Conservation (phyloP, 352 stramenopile species). For the Globisporangium cederbergense region DNA sequence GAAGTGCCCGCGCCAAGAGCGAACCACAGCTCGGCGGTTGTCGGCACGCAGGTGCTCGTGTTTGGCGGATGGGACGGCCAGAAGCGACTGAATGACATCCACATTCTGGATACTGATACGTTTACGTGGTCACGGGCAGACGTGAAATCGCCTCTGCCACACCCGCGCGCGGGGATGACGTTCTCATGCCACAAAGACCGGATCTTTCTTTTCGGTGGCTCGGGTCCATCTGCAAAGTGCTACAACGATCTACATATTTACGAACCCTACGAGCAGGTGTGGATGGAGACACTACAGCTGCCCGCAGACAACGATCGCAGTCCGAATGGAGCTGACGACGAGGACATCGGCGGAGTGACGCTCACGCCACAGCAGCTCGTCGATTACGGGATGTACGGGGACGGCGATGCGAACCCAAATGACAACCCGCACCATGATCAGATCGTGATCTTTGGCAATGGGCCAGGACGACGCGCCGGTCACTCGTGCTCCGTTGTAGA, state of each 20-base stretch:
- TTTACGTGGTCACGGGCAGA: slow-evolving; percentile 86
- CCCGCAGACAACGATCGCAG: slow-evolving; percentile 12
- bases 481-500: slow-evolving; percentile 94
- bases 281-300: slow-evolving; percentile 20
- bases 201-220: slow-evolving; percentile 95
- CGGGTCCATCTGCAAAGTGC: slow-evolving; percentile 90
- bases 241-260: slow-evolving; percentile 93
- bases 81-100: slow-evolving; percentile 94
- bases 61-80: slow-evolving; percentile 95
- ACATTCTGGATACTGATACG: slow-evolving; percentile 90
- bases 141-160: slow-evolving; percentile 63
- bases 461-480: slow-evolving; percentile 87
- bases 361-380: slow-evolving; percentile 27
- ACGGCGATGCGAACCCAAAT: slow-evolving; percentile 56
- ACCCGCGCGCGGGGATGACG: slow-evolving; percentile 94
- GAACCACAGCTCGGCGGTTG: slow-evolving; percentile 93
- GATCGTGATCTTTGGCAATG: slow-evolving; percentile 82
- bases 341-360: slow-evolving; percentile 18
- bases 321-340: slow-evolving; percentile 3
- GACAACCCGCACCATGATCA: slow-evolving; percentile 62
- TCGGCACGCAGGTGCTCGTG: slow-evolving; percentile 87
- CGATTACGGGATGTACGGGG: slow-evolving; percentile 22
- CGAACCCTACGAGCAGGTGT: slow-evolving; percentile 15
- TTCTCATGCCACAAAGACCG: slow-evolving; percentile 88
- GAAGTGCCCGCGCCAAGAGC: slow-evolving; percentile 82